Base-by-base conservation (phyloP, 2,329 filamentous ascomycete genomes). In the Pseudonectria foliicola region DNA sequence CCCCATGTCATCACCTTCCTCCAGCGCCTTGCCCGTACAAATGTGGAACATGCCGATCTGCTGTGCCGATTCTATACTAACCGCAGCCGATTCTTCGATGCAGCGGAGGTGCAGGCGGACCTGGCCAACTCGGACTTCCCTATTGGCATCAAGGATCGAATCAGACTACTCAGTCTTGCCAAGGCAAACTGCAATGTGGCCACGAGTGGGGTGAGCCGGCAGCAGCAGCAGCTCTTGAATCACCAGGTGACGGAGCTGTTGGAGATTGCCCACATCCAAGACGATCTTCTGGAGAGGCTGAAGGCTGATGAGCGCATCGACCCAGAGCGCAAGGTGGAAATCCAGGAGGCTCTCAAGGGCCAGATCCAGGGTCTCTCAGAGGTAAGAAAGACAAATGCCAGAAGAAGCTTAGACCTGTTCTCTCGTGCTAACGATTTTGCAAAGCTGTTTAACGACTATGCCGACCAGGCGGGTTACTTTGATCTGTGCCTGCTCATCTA, bases 401-500 rank as follows among this genome's bases (percentile, higher is more conserved):
- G 3, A n/a, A 10, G 10, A 1, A 5, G 6, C 12, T 14, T 16
- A 6, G 10, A 15, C n/a, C 6, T 16, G 12, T n/a, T 35, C 7
- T n/a, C 13, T 18, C 24, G 32, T 36, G 31, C 52, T 55, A 34
- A 57, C 39, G 16, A 5, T 7, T 11, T 16, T 15, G 13, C 18
- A 3, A 53, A 93, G 80, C 77, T 98, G n/a, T 98, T 87, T 66
- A 94, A 96, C 56, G 69, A 79, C 44, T 98, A 88, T 52, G 87
- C 89, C 36, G 89, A 95, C 54, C 82, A 86, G 53, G 92, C 87
- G 3, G 82, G 80, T 32, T 98, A 98, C 69, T 90, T 88, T 63
- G 92, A 96, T 56, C 75, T 98, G 33, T 95, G 86, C 56, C 75
- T 98, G 7, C 72, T 90, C 40, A 95, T 98, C 53, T 96, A 89